Conservation (phyloP, 208 protist species). For the Acanthamoeba castellanii region DNA sequence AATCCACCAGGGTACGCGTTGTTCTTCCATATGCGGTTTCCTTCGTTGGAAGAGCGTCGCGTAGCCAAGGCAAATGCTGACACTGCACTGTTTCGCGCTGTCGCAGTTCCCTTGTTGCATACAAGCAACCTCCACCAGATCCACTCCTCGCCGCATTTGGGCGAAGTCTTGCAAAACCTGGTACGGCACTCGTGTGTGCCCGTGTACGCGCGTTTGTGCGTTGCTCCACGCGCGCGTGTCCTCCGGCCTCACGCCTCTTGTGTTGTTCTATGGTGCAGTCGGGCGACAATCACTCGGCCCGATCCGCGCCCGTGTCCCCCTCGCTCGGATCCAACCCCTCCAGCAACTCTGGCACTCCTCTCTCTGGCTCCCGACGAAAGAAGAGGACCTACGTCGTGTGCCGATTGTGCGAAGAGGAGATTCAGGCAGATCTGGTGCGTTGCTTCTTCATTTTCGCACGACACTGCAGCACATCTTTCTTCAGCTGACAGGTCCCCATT, state of each 20-base stretch:
- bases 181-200: background rate
- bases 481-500: background rate
- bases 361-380: slow-evolving; percentile 24
- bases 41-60: background rate
- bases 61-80: background rate
- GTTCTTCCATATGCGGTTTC: background rate
- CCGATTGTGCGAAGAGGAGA: slow-evolving; percentile 71
- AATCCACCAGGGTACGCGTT: background rate
- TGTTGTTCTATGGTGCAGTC: background rate
- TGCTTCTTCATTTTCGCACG: background rate
- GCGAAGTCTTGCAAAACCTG: slow-evolving; percentile 23
- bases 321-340: background rate
- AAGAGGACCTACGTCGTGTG: slow-evolving; percentile 69
- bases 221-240: background rate
- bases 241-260: background rate
- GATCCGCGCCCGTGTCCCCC: slow-evolving; percentile 2
- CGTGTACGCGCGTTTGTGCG: background rate
- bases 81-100: background rate
- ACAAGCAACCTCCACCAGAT: background rate
- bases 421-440: slow-evolving; percentile 26
- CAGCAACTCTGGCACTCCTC: background rate
- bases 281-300: background rate
- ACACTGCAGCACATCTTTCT: background rate
- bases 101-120: background rate
- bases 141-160: background rate